phyloP scores from a whole-genome alignment of 1,284 basidiomycete genomes.

The Porodaedalea pini region DNA sequence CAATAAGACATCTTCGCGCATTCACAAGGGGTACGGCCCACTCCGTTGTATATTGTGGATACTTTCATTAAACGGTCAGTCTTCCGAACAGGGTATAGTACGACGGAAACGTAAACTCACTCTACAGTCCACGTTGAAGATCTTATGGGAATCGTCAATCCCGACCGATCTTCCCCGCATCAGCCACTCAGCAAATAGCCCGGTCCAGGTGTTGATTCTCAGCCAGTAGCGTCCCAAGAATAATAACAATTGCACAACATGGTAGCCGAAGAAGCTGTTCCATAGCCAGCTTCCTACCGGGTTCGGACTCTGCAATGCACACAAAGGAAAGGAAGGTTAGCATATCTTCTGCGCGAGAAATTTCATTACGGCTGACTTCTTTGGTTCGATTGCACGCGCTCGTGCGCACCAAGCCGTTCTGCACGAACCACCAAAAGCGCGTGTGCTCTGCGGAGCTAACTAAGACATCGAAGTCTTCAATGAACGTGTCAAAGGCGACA shows the following conservation, averaged over 20 bases:
- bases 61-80: constrained; percentile 42
- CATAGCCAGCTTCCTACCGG: constrained; percentile 62
- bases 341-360: neutral
- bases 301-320: constrained; percentile 43
- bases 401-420: constrained; percentile 70
- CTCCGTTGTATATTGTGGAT: constrained; percentile 86
- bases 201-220: constrained; percentile 52
- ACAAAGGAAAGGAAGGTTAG: constrained; percentile 14
- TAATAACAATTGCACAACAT: constrained; percentile 77
- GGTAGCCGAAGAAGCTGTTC: constrained; percentile 66
- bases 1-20: constrained; percentile 65
- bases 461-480: constrained; percentile 53
- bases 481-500: constrained; percentile 61
- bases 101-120: constrained; percentile 39
- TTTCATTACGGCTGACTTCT: constrained; percentile 49
- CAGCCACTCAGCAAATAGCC: constrained; percentile 61
- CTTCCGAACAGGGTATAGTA: neutral
- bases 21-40: constrained; percentile 83
- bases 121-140: constrained; percentile 84
- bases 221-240: constrained; percentile 63
- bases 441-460: constrained; percentile 77
- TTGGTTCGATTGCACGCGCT: constrained; percentile 73
- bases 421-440: constrained; percentile 95
- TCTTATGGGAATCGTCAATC: constrained; percentile 71
- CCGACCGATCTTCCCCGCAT: constrained; percentile 43